Evolutionary conservation across 805 yeast species (phyloP).

Genomic region (Kodamaea hsintzibuensis): DNA sequence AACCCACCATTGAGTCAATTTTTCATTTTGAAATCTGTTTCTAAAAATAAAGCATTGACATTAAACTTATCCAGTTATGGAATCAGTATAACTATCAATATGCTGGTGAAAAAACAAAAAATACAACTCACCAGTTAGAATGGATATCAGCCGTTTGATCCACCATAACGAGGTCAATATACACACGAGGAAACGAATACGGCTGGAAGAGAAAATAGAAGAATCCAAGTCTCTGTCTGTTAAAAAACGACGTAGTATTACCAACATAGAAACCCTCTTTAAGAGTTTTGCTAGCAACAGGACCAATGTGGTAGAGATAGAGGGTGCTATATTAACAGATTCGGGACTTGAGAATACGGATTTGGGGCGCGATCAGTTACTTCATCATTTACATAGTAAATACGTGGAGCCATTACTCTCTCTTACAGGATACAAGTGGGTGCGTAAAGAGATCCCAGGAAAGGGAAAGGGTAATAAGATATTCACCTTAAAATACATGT

Average conservation of each 20-base stretch:
- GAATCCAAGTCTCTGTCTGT: background rate
- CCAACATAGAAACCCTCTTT: conserved; percentile 2
- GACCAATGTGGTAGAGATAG: background rate
- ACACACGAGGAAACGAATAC: conserved; percentile 1
- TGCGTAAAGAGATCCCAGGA: conserved; percentile 18
- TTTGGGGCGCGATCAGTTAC: background rate
- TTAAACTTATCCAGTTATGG: background rate
- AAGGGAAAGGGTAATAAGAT: conserved; percentile 19
- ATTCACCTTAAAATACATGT: conserved; percentile 17
- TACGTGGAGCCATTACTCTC: conserved; percentile 19
- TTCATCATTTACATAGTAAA: conserved; percentile 11
- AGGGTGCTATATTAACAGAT: background rate
- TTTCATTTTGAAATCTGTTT: background rate
- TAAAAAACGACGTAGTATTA: background rate
- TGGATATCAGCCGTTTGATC: conserved; percentile 3
- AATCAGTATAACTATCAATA: background rate
- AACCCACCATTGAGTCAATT: background rate
- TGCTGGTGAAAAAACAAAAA: conserved; percentile 1
- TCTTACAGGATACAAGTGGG: conserved; percentile 19
- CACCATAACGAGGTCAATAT: conserved; percentile 1
- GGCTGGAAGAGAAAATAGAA: background rate
- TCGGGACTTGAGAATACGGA: background rate
- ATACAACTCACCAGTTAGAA: background rate
- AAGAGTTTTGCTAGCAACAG: background rate
- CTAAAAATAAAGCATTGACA: background rate